A percentile compares a stretch with the other conserved stretches of the same genome.
These are phyloP conservation scores for Aspergillus eucalypticola DNA, from an alignment of 2,329 filamentous ascomycete genomes.

Conservation along the genomic window DNA sequence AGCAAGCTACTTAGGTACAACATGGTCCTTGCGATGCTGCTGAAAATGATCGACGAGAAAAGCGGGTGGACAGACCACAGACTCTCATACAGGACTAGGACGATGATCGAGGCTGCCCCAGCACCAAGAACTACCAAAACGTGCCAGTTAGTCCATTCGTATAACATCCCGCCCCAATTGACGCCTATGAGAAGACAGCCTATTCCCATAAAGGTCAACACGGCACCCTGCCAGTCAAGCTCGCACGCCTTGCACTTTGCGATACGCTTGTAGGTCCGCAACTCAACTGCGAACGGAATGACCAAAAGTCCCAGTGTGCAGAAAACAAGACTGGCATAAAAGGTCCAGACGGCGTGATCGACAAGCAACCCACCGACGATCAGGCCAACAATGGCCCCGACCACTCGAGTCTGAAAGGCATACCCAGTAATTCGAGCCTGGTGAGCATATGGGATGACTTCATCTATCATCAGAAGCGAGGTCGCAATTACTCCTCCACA, in stretches of 20 bases:
- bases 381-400: constrained; percentile 33
- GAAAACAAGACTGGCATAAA: constrained; percentile 37
- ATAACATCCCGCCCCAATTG: constrained; percentile 45
- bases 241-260: constrained; percentile 24
- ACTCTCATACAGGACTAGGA: constrained; percentile 39
- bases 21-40: constrained; percentile 35
- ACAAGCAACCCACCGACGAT: constrained; percentile 30
- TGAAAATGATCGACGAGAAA: constrained; percentile 41
- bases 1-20: constrained; percentile 45
- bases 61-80: constrained; percentile 37
- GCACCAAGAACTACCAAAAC: constrained; percentile 43
- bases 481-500: constrained; percentile 48
- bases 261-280: constrained; percentile 26
- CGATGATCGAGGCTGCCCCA: constrained; percentile 34
- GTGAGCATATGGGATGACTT: constrained; percentile 39
- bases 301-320: constrained; percentile 31
- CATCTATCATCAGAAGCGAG: constrained; percentile 46
- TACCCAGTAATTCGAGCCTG: constrained; percentile 37
- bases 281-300: constrained; percentile 34
- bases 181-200: constrained; percentile 45
- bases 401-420: constrained; percentile 32
- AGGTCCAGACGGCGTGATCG: constrained; percentile 30
- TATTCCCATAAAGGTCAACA: constrained; percentile 41
- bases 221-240: constrained; percentile 47
- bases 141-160: constrained; percentile 41